Percentiles rank a stretch among this genome's conserved stretches.
Evolutionary conservation across 2,329 filamentous ascomycete species (phyloP).

Genomic region (Akanthomyces muscarius): DNA sequence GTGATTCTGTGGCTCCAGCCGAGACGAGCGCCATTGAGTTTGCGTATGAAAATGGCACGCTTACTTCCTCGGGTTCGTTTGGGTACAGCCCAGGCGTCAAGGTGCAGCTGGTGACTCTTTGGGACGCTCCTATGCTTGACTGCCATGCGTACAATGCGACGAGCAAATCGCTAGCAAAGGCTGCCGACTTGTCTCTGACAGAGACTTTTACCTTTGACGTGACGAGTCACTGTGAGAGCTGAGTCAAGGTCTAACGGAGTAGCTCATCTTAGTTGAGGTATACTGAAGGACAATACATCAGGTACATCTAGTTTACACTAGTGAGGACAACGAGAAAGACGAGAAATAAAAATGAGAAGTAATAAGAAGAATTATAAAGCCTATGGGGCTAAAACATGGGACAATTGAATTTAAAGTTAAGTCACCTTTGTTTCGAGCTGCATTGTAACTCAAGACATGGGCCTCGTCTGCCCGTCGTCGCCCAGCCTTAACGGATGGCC

Average conservation of each 20-base stretch:
- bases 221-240: constrained; percentile 7
- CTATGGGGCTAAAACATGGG: no score
- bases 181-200: not conserved
- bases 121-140: not conserved
- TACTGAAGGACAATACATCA: no score
- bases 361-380: no score
- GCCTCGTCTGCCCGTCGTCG: no score
- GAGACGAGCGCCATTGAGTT: not conserved
- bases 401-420: no score
- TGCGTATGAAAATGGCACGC: not conserved
- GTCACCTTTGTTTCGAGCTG: no score
- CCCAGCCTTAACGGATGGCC: no score
- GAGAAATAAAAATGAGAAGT: no score
- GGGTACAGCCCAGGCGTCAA: not conserved
- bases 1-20: not conserved
- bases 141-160: not conserved
- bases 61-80: constrained; percentile 1
- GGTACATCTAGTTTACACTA: no score
- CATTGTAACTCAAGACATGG: no score
- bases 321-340: no score
- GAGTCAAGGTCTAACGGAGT: not conserved
- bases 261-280: not conserved
- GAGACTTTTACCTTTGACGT: not conserved
- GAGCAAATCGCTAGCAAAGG: not conserved
- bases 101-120: not conserved